Percentiles rank a stretch among this genome's conserved stretches.
Evolutionary conservation across 306 rosid species (phyloP).

Genomic region (Acacia acuminata): DNA sequence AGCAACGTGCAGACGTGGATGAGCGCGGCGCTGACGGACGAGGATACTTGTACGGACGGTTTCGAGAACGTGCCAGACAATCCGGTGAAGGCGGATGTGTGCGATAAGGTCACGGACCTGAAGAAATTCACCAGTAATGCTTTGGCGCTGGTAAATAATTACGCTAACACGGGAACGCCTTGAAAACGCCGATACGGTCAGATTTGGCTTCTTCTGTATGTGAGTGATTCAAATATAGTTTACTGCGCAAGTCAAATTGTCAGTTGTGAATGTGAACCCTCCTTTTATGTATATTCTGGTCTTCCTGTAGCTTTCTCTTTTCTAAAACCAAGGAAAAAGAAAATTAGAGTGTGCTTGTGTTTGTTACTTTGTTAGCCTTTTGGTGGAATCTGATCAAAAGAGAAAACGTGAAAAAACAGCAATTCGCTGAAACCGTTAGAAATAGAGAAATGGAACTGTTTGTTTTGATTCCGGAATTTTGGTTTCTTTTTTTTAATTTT

Average conservation of each 20-base stretch:
- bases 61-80: constrained; percentile 67
- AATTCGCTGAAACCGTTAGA: not conserved
- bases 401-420: not conserved
- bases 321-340: not conserved
- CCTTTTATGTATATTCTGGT: constrained; percentile 15
- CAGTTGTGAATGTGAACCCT: not conserved
- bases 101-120: constrained; percentile 45
- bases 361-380: not conserved
- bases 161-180: constrained; percentile 57
- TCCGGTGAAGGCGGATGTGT: constrained; percentile 59
- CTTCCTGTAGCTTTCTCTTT: not conserved
- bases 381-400: not conserved
- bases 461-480: not conserved
- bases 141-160: constrained; percentile 75
- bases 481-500: not conserved
- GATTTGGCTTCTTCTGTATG: constrained; percentile 23
- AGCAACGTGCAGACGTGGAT: constrained; percentile 99
- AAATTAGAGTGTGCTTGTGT: not conserved
- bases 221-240: not conserved
- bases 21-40: constrained; percentile 96
- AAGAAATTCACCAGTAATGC: constrained; percentile 91
- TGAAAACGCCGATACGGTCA: not conserved
- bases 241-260: not conserved
- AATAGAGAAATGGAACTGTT: not conserved
- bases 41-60: constrained; percentile 96